Evolutionary conservation across 2,329 filamentous ascomycete species (phyloP).

Genomic region (Sclerotinia trifoliorum): DNA sequence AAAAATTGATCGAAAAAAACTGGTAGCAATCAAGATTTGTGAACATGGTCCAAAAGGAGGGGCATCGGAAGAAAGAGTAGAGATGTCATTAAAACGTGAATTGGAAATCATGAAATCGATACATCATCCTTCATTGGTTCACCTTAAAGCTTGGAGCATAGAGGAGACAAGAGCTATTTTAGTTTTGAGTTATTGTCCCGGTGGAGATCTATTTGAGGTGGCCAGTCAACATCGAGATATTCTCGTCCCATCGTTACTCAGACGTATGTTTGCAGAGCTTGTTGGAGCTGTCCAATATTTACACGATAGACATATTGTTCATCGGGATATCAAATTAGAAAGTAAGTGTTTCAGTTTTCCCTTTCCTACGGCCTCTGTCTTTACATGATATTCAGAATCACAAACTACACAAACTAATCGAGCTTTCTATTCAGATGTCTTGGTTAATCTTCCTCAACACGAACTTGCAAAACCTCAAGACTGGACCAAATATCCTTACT

Average conservation of each 20-base stretch:
- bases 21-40: conserved; percentile 94
- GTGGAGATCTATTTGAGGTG: conserved; percentile 92
- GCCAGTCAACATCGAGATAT: conserved; percentile 70
- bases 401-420: neutral
- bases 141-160: conserved; percentile 87
- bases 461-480: conserved; percentile 65
- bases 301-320: conserved; percentile 82
- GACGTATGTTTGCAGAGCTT: conserved; percentile 86
- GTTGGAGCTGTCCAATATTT: conserved; percentile 83
- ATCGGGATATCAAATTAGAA: conserved; percentile 97
- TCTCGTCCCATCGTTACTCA: conserved; percentile 67
- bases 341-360: conserved; percentile 58
- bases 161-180: conserved; percentile 79
- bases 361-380: too few species aligned
- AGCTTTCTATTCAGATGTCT: conserved; percentile 62
- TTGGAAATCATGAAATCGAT: conserved; percentile 89
- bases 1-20: conserved; percentile 65
- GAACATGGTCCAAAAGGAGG: conserved; percentile 93
- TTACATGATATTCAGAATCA: neutral
- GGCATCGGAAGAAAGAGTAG: conserved; percentile 87
- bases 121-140: conserved; percentile 84
- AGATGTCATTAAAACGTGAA: conserved; percentile 91
- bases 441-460: conserved; percentile 75
- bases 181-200: conserved; percentile 87
- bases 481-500: conserved; percentile 74